A percentile compares a stretch with the other conserved stretches of the same genome.
These are phyloP conservation scores for Fusarium multiceps DNA, from an alignment of 2,329 filamentous ascomycete genomes.

Conservation along the genomic window DNA sequence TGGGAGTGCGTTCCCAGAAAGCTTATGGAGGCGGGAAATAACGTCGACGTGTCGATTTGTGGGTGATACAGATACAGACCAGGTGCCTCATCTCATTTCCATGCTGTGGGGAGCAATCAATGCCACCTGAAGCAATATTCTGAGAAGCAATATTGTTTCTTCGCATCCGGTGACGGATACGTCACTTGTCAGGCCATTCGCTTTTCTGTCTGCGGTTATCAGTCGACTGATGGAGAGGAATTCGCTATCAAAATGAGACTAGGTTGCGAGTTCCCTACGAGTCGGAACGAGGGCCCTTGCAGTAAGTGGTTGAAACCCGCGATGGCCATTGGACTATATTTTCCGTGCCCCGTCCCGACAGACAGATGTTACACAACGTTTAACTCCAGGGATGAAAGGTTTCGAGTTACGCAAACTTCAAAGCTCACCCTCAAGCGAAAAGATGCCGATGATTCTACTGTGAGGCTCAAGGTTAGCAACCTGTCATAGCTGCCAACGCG, in stretches of 20 bases:
- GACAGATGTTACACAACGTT: constrained; percentile 16
- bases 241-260: constrained; percentile 18
- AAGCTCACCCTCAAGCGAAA: background rate
- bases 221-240: background rate
- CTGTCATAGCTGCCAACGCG: background rate
- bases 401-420: background rate
- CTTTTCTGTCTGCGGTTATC: background rate
- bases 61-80: background rate
- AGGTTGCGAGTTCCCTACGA: constrained; percentile 11
- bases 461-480: background rate
- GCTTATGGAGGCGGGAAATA: background rate
- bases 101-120: background rate
- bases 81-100: background rate
- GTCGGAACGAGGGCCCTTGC: constrained; percentile 7
- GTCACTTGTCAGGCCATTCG: background rate
- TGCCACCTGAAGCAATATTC: background rate
- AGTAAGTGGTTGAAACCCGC: constrained; percentile 12
- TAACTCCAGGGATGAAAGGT: constrained; percentile 2
- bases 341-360: constrained; percentile 24
- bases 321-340: constrained; percentile 27
- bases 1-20: background rate
- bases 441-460: background rate
- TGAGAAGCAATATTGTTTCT: background rate
- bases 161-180: background rate
- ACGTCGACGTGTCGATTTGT: background rate